Conservation (phyloP, 164 flowering plant species). For the Kingdonia uniflora region DNA sequence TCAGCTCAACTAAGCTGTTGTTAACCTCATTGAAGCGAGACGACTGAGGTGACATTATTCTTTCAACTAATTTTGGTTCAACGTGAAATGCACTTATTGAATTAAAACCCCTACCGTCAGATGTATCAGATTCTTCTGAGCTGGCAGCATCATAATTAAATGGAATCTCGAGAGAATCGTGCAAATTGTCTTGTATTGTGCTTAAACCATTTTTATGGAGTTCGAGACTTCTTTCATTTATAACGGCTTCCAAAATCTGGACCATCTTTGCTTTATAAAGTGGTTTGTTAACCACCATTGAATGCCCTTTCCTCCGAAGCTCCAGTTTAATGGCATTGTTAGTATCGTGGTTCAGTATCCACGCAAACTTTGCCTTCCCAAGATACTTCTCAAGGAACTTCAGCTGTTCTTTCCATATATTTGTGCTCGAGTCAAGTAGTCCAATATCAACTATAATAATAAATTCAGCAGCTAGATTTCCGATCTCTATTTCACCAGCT, state of each 20-base stretch:
- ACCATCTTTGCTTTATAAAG: conserved; percentile 76
- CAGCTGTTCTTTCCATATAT: conserved; percentile 86
- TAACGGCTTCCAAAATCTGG: conserved; percentile 64
- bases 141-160: conserved; percentile 38
- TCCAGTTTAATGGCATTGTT: conserved; percentile 61
- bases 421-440: conserved; percentile 71
- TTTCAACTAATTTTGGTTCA: conserved; percentile 19
- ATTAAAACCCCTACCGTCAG: conserved; percentile 19
- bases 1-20: conserved; percentile 27
- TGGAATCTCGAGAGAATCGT: conserved; percentile 60
- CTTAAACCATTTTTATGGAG: conserved; percentile 18
- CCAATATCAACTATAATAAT: conserved; percentile 63
- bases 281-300: conserved; percentile 70
- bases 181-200: conserved; percentile 25
- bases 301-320: conserved; percentile 65
- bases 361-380: conserved; percentile 59
- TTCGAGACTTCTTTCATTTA: conserved; percentile 37
- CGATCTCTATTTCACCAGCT: conserved; percentile 14
- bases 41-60: conserved; percentile 10
- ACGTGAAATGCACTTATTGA: conserved; percentile 8
- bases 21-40: conserved; percentile 13
- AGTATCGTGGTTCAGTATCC: conserved; percentile 86
- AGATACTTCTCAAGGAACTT: conserved; percentile 54
- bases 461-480: conserved; percentile 22
- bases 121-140: conserved; percentile 59